phyloP scores from a whole-genome alignment of 352 stramenopile genomes.

The Phytophthora pluvialis region DNA sequence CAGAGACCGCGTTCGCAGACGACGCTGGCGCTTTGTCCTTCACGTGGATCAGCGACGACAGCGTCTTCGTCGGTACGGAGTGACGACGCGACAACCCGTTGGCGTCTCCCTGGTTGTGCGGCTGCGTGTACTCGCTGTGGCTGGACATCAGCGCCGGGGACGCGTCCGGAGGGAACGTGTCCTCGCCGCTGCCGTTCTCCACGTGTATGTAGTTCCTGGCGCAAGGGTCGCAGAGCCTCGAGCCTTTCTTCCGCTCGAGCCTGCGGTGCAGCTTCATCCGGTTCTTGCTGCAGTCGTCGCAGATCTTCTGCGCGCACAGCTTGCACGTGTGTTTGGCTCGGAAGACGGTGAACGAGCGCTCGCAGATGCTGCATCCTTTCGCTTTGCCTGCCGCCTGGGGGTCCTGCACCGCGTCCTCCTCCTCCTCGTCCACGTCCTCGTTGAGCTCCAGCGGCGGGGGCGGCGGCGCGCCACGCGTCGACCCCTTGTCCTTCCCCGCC shows the following conservation, averaged over 20 bases:
- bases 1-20: background rate
- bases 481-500: conserved; percentile 16
- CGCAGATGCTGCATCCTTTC: conserved; percentile 64
- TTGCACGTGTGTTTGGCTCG: conserved; percentile 85
- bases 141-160: conserved; percentile 35
- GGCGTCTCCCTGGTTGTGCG: conserved; percentile 8
- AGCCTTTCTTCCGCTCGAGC: conserved; percentile 74
- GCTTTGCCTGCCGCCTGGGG: conserved; percentile 19
- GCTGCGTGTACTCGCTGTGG: conserved; percentile 17
- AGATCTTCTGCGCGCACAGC: conserved; percentile 72
- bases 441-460: conserved; percentile 45
- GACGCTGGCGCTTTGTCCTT: conserved; percentile 12
- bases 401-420: conserved; percentile 27
- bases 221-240: conserved; percentile 74
- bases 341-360: conserved; percentile 81
- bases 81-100: conserved; percentile 29
- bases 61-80: conserved; percentile 33
- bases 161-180: conserved; percentile 32
- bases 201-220: conserved; percentile 63
- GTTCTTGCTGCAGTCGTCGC: conserved; percentile 87
- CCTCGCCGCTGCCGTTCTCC: conserved; percentile 32
- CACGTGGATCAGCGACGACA: conserved; percentile 20
- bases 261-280: conserved; percentile 73
- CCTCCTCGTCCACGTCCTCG: conserved; percentile 36
- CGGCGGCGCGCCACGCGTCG: background rate